Evolutionary conservation across 768 basidiomycete species (phyloP).

Genomic region (Mycena polygramma): DNA sequence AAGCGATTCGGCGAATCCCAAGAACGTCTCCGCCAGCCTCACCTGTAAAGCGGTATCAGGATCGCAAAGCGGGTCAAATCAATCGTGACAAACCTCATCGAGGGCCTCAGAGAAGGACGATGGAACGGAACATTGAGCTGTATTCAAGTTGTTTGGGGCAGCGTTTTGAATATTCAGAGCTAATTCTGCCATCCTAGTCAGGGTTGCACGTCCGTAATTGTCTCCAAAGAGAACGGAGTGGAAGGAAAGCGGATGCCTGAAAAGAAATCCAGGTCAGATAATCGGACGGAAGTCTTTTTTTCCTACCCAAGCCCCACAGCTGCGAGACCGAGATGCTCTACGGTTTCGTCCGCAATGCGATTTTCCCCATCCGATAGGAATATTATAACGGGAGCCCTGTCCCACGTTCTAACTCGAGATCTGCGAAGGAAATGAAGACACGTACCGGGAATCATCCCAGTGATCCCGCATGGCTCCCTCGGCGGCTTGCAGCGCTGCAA

Average conservation of each 20-base stretch:
- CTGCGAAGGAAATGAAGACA: background rate
- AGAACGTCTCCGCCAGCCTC: slow-evolving; percentile 68
- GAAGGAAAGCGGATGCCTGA: slow-evolving; percentile 68
- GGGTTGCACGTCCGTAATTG: slow-evolving; percentile 34
- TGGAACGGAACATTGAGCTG: slow-evolving; percentile 41
- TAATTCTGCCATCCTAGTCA: slow-evolving; percentile 67
- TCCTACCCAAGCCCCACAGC: slow-evolving; percentile 60
- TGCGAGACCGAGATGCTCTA: slow-evolving; percentile 57
- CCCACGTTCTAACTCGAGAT: too few relatives aligned
- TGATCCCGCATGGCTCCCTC: slow-evolving; percentile 55
- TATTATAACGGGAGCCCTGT: slow-evolving; percentile 64
- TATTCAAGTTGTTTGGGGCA: slow-evolving; percentile 52
- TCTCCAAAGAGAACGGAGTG: slow-evolving; percentile 71
- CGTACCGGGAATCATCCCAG: slow-evolving; percentile 67
- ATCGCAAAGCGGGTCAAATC: background rate
- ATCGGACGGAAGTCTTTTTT: background rate
- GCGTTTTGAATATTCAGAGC: slow-evolving; percentile 61
- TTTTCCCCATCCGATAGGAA: slow-evolving; percentile 70
- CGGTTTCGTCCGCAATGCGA: slow-evolving; percentile 47
- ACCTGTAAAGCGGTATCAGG: slow-evolving; percentile 49
- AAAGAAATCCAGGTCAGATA: background rate
- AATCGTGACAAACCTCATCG: slow-evolving; percentile 57
- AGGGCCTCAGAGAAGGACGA: slow-evolving; percentile 67
- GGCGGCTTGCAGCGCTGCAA: slow-evolving; percentile 52
- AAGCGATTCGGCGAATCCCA: slow-evolving; percentile 69